Conservation (phyloP, 768 basidiomycete genomes). For the Exidia glandulosa region DNA sequence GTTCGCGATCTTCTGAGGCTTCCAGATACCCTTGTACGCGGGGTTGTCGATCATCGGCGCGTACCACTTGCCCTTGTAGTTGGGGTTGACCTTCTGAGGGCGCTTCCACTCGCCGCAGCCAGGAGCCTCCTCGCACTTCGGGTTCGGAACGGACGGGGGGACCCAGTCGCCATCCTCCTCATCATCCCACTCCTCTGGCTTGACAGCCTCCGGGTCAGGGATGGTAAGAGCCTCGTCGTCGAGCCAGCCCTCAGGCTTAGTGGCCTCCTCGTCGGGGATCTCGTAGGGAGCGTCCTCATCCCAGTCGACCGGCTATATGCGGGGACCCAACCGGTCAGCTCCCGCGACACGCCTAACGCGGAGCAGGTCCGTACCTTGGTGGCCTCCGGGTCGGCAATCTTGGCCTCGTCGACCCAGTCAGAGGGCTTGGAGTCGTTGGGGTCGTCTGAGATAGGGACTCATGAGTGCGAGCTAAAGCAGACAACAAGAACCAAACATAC, state of each 20-base stretch:
- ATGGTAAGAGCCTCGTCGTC: conserved; percentile 71
- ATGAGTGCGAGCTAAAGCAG: neutral
- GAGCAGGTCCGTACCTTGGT: conserved; percentile 46
- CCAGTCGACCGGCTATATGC: conserved; percentile 79
- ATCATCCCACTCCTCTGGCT: conserved; percentile 99
- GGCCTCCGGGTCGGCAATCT: conserved; percentile 76
- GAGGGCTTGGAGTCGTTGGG: conserved; percentile 81
- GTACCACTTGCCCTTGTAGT: conserved; percentile 97
- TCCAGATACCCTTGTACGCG: conserved; percentile 92
- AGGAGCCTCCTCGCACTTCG: conserved; percentile 77
- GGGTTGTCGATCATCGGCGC: conserved; percentile 95
- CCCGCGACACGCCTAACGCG: neutral
- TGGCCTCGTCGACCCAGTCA: conserved; percentile 86
- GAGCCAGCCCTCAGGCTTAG: conserved; percentile 92
- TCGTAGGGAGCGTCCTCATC: conserved; percentile 94
- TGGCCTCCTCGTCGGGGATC: conserved; percentile 66
- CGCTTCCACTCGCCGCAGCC: conserved; percentile 95
- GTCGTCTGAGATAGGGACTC: conserved; percentile 69
- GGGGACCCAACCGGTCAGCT: neutral
- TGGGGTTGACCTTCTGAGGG: conserved; percentile 82
- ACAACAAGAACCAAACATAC: too few species aligned
- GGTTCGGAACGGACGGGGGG: conserved; percentile 79
- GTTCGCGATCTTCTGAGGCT: conserved; percentile 83
- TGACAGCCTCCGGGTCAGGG: conserved; percentile 88
- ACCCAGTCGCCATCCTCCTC: conserved; percentile 99